Conservation (phyloP, 805 yeast genomes). For the Metschnikowia rubicola region DNA sequence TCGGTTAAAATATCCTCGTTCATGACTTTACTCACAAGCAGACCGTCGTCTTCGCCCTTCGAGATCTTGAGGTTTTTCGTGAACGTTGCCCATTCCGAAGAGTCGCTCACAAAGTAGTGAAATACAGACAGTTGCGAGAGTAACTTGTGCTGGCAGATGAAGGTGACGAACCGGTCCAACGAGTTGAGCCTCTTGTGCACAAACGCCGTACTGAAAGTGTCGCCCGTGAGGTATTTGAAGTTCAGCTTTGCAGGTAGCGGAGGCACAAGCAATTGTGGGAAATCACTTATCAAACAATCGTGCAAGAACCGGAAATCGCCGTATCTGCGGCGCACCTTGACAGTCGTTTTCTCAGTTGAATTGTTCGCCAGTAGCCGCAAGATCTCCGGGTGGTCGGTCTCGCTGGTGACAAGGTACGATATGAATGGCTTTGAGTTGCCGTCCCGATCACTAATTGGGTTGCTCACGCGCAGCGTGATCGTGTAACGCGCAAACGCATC, state of each 20-base stretch:
- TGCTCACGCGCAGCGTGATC: constrained; percentile 39
- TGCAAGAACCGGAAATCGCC: constrained; percentile 81
- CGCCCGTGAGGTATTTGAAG: constrained; percentile 90
- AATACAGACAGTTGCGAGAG: constrained; percentile 67
- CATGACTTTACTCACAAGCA: constrained; percentile 39
- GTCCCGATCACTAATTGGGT: constrained; percentile 69
- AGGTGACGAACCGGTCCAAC: constrained; percentile 66
- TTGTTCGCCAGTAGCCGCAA: constrained; percentile 21
- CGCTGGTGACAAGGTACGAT: constrained; percentile 64
- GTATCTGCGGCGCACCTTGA: constrained; percentile 70
- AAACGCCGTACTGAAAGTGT: constrained; percentile 81
- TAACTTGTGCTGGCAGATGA: constrained; percentile 71
- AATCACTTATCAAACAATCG: constrained; percentile 70
- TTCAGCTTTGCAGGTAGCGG: constrained; percentile 93
- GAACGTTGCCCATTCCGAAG: constrained; percentile 71
- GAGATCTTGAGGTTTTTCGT: constrained; percentile 49
- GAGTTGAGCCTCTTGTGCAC: constrained; percentile 81
- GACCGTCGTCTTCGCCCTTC: constrained; percentile 18
- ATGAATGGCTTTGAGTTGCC: constrained; percentile 70
- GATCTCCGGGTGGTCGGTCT: constrained; percentile 60
- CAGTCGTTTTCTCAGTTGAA: constrained; percentile 22
- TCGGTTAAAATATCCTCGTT: constrained; percentile 83
- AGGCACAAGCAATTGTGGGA: constrained; percentile 83
- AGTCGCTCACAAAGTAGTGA: constrained; percentile 64
- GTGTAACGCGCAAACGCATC: constrained; percentile 14